A percentile compares a stretch with the other conserved stretches of the same genome.
Conservation (phyloP, 345 rosid species). For the Reutealis trisperma region DNA sequence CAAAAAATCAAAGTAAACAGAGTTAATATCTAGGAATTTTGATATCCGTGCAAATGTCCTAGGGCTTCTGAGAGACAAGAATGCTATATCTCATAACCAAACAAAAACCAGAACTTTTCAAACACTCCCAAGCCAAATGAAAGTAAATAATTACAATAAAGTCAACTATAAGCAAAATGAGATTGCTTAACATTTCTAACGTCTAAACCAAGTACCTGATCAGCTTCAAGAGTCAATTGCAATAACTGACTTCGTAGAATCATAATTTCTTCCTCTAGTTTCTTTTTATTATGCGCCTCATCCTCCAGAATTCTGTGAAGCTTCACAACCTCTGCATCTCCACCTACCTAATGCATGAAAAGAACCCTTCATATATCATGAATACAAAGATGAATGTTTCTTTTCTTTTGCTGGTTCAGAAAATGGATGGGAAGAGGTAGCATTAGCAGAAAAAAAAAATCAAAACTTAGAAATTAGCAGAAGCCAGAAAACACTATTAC, state of each 20-base stretch:
- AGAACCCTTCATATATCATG: neutral
- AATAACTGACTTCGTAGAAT: constrained; percentile 29
- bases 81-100: neutral
- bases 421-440: neutral
- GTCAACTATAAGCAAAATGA: neutral
- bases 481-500: neutral
- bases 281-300: constrained; percentile 27
- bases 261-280: constrained; percentile 29
- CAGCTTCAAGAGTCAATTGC: constrained; percentile 32
- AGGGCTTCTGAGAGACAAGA: constrained; percentile 6
- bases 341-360: constrained; percentile 33
- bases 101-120: neutral
- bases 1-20: neutral
- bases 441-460: neutral
- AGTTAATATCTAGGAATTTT: neutral
- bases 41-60: neutral
- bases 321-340: constrained; percentile 30
- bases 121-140: neutral
- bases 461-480: constrained; percentile 3
- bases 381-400: neutral
- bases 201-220: constrained; percentile 22
- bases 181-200: neutral
- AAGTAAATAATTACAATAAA: neutral
- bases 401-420: neutral
- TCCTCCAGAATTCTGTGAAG: constrained; percentile 31